Percentiles rank a stretch among this genome's conserved stretches.
Conservation (phyloP, 1,284 basidiomycete genomes). For the Clitocybe nebularis region DNA sequence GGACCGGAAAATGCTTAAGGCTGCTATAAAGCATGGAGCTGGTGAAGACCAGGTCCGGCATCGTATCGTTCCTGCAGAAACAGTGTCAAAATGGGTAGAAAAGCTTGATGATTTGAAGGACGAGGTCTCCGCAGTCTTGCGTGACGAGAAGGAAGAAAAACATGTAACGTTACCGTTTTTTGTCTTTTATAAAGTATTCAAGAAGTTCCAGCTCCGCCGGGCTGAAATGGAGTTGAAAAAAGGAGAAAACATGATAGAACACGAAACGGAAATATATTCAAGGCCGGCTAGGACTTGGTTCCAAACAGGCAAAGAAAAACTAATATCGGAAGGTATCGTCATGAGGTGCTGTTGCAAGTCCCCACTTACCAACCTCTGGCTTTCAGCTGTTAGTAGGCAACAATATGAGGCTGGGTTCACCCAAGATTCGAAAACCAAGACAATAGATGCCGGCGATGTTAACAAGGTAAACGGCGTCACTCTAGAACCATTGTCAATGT, state of each 20-base stretch:
- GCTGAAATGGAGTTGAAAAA: slow-evolving; percentile 97
- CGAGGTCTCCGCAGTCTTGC: slow-evolving; percentile 80
- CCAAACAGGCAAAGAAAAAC: slow-evolving; percentile 86
- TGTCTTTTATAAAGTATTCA: too few relatives aligned
- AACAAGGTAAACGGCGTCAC: slow-evolving; percentile 31
- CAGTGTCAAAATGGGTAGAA: slow-evolving; percentile 67
- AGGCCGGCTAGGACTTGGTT: slow-evolving; percentile 98
- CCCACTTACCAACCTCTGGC: slow-evolving; percentile 7
- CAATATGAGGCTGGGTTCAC: slow-evolving; percentile 61
- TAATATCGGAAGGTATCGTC: slow-evolving; percentile 66
- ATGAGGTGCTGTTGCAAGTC: slow-evolving; percentile 1
- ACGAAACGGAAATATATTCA: slow-evolving; percentile 92
- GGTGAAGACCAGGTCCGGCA: slow-evolving; percentile 85
- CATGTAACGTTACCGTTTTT: slow-evolving; percentile 53
- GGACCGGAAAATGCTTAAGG: slow-evolving; percentile 95
- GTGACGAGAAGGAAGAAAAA: slow-evolving; percentile 96
- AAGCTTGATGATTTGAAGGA: slow-evolving; percentile 72
- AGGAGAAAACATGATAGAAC: slow-evolving; percentile 94
- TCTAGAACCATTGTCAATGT: not conserved
- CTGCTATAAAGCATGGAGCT: slow-evolving; percentile 85
- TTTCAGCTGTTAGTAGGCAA: slow-evolving; percentile 60
- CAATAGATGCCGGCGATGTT: slow-evolving; percentile 30
- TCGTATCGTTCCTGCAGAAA: slow-evolving; percentile 83
- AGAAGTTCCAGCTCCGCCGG: slow-evolving; percentile 63
- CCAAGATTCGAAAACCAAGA: too few relatives aligned